These are phyloP conservation scores for Chytriomyces sp. DNA, from an alignment of 192 early-diverging fungal species.

Conservation along the genomic window DNA sequence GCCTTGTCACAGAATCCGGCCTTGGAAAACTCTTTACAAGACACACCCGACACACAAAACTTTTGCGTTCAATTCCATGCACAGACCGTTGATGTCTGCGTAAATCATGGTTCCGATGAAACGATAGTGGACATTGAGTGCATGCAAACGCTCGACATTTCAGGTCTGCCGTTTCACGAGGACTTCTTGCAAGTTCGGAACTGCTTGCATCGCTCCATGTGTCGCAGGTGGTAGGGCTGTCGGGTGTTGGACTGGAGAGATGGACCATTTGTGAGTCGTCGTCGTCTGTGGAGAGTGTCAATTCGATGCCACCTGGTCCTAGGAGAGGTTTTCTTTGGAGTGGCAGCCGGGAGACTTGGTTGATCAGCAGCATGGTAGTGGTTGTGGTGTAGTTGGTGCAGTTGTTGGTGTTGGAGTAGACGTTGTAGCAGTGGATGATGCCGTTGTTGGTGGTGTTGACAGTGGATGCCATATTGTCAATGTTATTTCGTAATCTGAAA, in stretches of 20 bases:
- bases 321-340: no score
- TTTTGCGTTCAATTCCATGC: background rate
- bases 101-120: slow-evolving; percentile 11
- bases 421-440: no score
- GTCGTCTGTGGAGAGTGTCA: background rate
- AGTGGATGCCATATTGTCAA: no score
- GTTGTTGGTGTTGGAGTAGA: no score
- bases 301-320: background rate
- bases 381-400: no score
- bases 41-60: slow-evolving; percentile 4
- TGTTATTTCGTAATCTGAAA: no score
- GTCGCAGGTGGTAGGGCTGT: background rate
- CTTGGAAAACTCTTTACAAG: slow-evolving; percentile 11
- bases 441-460: no score
- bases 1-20: slow-evolving; percentile 4
- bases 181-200: no score
- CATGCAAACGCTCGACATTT: background rate
- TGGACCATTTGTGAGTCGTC: background rate
- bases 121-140: background rate
- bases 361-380: no score
- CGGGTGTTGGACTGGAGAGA: background rate
- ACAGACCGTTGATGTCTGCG: slow-evolving; percentile 22
- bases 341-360: no score
- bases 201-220: background rate
- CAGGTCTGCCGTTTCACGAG: background rate